Base-by-base conservation (phyloP, 148 eudicot genomes). In the Bassia scoparia region DNA sequence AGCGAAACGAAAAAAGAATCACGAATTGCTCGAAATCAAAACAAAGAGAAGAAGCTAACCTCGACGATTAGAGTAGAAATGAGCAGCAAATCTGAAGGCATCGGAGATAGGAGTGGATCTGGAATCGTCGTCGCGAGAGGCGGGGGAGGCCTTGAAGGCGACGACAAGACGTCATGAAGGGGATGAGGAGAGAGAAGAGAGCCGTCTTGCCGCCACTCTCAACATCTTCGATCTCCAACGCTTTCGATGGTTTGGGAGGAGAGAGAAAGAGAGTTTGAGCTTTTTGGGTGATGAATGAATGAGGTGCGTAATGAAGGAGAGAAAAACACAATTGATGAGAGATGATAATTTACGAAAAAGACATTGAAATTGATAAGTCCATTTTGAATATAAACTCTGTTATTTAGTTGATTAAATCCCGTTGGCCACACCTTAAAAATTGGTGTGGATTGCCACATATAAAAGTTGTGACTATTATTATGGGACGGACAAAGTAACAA, bases 131-230 rank as follows among this genome's bases (percentile, higher is more conserved):
- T 69, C 69, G 33, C 58, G 64, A 43, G 72, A 21, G 43, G 61
- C 43, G 2, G 80, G 81, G 15, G 61, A 30, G n/a, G n/a, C n/a
- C 6, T 63, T 72, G 10, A 66, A 75, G 34, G 75, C 49, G 73
- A 48, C 38, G 70, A 72, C 56, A 61, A 78, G 65, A 69, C 61
- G 78, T 80, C 77, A 77, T 20, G 82, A 58, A 23, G 77, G 12
- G 5, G 81, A 17, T 3, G 81, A 72, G 72, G 86, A 75, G 72
- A 81, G 75, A 75, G 81, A 84, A 64, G 82, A 84, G 54, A 84
- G 78, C 62, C 84, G 80, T 76, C 82, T 69, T 13, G 77, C 81
- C 66, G 80, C 84, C 43, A 73, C 69, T 63, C 86, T 72, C 74
- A 84, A 52, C 84, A 84, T 84, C 73, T 64, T 84, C 37, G 55